Evolutionary conservation across 768 basidiomycete genomes (phyloP), one percentile per base, ranked within the genome.

Genomic region (Mycena belliarum): DNA sequence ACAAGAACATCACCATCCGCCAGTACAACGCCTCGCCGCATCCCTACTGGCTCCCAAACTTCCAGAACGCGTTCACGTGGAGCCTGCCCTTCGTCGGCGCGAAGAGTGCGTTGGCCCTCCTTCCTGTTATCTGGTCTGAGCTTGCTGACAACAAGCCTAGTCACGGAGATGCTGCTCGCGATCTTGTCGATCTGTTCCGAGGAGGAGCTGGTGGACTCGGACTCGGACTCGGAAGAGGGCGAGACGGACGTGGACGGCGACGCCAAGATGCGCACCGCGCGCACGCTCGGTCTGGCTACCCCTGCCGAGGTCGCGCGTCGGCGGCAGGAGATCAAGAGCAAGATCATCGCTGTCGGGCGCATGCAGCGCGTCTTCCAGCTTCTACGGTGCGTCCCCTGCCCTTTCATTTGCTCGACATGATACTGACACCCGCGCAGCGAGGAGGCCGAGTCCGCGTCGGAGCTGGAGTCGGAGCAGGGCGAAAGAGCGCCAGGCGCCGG

Each of bases 61-160:
- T 97, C 66, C 95, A 95, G 85, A 93, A 98, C 68, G 95, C 93
- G 28, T 98, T 98, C 70, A 96, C 95, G 12, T 98, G 95, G 96
- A 93, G 90, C 80, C 71, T 98, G 55, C 96, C 96, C 0, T 98
- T 98, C 69, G 95, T 98, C 6, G 95, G 95, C 50, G 87, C 93
- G 63, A 98, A 98, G 77, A 97, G 95, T 95, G 60, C 52, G 91
- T 76, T 23, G 5, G 37, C 33, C 38, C 5, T 21, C 50, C 25
- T 12, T 32, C 29, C 29, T 12, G n/a, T n/a, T 38, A 15, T 20
- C 18, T 32, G 44, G 12, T 28, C 12, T 29, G 41, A 49, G n/a
- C 21, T 2, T 69, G 33, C 73, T 73, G 18, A 49, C 38, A 53
- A 12, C 49, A 16, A n/a, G n/a, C 7, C 2, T 60, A 98, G 96